These are phyloP conservation scores for Castanea mollissima DNA, from an alignment of 306 rosid species.

Conservation along the genomic window DNA sequence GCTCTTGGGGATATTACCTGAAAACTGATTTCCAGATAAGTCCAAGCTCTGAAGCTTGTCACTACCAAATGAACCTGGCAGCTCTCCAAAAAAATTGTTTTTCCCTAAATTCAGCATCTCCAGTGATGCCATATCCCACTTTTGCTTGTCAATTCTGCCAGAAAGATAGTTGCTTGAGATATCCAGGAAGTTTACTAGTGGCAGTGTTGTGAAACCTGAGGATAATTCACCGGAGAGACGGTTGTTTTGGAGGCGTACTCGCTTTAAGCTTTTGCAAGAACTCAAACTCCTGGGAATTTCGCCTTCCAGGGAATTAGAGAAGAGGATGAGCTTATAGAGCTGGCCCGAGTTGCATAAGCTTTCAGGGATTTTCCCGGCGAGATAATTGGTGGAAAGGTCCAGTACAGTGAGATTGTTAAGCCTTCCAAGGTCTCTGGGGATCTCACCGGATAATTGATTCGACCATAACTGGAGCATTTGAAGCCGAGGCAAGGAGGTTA, in stretches of 20 bases:
- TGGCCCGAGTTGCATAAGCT: conserved; percentile 52
- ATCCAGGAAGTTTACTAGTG: conserved; percentile 66
- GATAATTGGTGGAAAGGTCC: conserved; percentile 78
- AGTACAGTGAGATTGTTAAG: conserved; percentile 69
- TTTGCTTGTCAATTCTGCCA: conserved; percentile 51
- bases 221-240: conserved; percentile 56
- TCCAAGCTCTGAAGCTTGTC: conserved; percentile 58
- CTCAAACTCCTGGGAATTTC: conserved; percentile 47
- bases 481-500: conserved; percentile 61
- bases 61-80: conserved; percentile 61
- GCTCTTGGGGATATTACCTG: conserved; percentile 44
- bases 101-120: conserved; percentile 75
- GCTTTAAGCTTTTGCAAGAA: conserved; percentile 57
- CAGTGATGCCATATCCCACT: conserved; percentile 69
- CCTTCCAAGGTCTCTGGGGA: conserved; percentile 69
- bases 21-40: conserved; percentile 55
- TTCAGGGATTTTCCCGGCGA: conserved; percentile 66
- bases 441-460: conserved; percentile 64
- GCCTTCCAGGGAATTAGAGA: conserved; percentile 68
- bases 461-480: conserved; percentile 96
- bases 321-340: conserved; percentile 83
- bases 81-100: conserved; percentile 56
- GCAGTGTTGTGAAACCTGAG: conserved; percentile 40
- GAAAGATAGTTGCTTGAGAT: conserved; percentile 64
- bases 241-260: conserved; percentile 88